Evolutionary conservation across 106 monocot genomes (phyloP).

Genomic region (Platanthera guangdongensis): DNA sequence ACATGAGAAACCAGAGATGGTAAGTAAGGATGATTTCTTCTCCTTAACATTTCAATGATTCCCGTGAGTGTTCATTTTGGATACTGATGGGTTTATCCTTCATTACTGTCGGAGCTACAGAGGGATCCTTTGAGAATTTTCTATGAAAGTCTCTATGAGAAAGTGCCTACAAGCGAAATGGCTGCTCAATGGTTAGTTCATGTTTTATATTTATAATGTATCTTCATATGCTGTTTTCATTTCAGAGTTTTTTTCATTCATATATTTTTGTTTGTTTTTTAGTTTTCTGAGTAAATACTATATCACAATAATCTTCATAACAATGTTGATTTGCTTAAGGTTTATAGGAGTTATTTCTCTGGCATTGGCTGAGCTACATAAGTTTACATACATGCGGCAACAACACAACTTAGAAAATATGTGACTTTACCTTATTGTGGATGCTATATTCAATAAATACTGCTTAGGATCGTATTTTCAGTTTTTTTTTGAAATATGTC

Average conservation of each 20-base stretch:
- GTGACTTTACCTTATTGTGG: not conserved
- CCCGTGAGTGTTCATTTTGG: not conserved
- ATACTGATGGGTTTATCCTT: not conserved
- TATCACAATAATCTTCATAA: not conserved
- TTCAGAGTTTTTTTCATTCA: not conserved
- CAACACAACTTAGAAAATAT: not conserved
- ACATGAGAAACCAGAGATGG: conserved; percentile 78
- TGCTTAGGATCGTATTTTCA: not conserved
- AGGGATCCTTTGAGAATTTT: conserved; percentile 90
- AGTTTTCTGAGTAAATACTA: not conserved
- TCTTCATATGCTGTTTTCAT: not conserved
- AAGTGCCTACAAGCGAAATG: conserved; percentile 84
- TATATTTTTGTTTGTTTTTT: no score
- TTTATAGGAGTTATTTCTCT: not conserved
- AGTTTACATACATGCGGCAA: not conserved
- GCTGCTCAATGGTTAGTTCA: conserved; percentile 62
- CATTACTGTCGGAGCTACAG: conserved; percentile 25
- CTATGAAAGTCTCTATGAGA: conserved; percentile 72
- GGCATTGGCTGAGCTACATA: not conserved
- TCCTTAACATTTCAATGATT: not conserved
- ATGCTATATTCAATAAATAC: not conserved
- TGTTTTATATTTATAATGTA: not conserved
- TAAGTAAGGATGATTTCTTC: conserved; percentile 29
- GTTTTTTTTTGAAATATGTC: not conserved
- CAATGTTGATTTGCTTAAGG: not conserved